Conservation (phyloP, 768 basidiomycete genomes). For the Kwoniella dendrophila region DNA sequence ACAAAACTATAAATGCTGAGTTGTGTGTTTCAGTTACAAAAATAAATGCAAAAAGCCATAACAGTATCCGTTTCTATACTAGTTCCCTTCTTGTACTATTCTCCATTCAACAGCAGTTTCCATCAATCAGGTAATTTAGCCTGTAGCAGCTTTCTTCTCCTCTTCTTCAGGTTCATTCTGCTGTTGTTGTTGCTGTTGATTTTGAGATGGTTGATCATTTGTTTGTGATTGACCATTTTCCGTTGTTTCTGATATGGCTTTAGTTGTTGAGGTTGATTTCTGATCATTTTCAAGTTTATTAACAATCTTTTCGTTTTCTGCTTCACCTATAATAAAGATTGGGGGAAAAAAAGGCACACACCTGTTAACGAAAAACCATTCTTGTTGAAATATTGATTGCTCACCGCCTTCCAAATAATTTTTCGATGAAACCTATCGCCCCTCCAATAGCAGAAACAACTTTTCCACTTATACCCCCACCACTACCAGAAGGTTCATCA, state of each 20-base stretch:
- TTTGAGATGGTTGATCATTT: neutral
- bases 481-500: neutral
- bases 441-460: constrained; percentile 40
- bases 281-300: no score
- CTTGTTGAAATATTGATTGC: constrained; percentile 4
- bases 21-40: constrained; percentile 14
- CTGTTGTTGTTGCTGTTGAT: neutral
- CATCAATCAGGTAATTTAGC: constrained; percentile 6
- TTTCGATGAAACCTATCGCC: constrained; percentile 39
- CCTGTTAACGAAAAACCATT: constrained; percentile 20
- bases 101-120: no score
- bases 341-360: constrained; percentile 11
- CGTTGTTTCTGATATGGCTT: no score
- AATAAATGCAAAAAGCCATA: constrained; percentile 1
- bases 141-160: constrained; percentile 42
- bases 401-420: constrained; percentile 31
- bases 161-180: constrained; percentile 19
- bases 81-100: no score
- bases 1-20: constrained; percentile 14
- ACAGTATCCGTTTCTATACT: neutral
- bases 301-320: constrained; percentile 3
- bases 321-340: constrained; percentile 17
- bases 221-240: neutral
- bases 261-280: no score
- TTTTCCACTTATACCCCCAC: constrained; percentile 12